Base-by-base conservation (phyloP, 2,329 filamentous ascomycete species). In the Penicillium aurantiogriseum region DNA sequence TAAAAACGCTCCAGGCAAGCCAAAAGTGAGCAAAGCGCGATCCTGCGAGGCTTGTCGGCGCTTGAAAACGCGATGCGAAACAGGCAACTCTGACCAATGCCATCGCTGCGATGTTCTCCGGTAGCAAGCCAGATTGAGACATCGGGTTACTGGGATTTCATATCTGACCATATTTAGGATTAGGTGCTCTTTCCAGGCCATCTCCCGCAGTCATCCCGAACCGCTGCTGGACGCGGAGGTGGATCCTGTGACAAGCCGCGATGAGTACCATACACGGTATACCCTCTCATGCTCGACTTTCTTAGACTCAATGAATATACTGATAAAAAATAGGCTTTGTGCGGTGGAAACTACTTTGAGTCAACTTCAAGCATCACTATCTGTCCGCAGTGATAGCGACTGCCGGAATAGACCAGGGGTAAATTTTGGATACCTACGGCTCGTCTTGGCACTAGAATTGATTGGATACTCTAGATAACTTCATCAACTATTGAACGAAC, bases 101-200 rank as follows among this genome's bases (percentile, higher is more conserved):
- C 61, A 63, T 55, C 59, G 61, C 8, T 63, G 61, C n/a, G 52
- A 54, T 25, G 52, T 54, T 44, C 56, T 63, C 25, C 25, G 42
- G 42, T 44, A 44, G 17, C 5, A 29, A 19, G 2, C 25, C 25
- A 44, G 21, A 29, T 13, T 13, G 17, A 13, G 5, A 29, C 13
- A 29, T 13, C 10, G 1, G 9, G 25, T 29, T 29, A 29, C 25
- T 29, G 17, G 5, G 10, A 9, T 44, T 19, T 19, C 10, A 19
- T 29, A 27, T 29, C 42, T 44, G 25, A 44, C 42, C 17, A 19
- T 29, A 2, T 19, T 13, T 29, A 44, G 42, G 3, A 23, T 44
- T 13, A 29, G 9, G 10, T 44, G 42, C 17, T 44, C 42, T 29
- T 44, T 44, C 42, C 42, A 44, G 25, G 42, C 9, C 42, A 44